Evolutionary conservation across 2,329 filamentous ascomycete species (phyloP), one percentile per base, ranked within the genome.

Genomic region (Talaromyces verruculosus): DNA sequence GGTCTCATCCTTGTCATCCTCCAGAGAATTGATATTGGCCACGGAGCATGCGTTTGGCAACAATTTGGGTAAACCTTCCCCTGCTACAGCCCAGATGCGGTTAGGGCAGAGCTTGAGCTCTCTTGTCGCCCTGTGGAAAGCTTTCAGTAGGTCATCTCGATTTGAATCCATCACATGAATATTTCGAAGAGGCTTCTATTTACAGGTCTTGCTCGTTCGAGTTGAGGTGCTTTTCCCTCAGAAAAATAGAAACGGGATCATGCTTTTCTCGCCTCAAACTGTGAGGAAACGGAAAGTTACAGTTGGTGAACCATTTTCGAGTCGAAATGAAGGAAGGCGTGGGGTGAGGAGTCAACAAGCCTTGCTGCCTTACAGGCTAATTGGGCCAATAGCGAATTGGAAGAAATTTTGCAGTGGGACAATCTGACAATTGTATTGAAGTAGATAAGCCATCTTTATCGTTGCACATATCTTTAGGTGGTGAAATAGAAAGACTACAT

Each of bases 51-150:
- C 6, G 41, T 45, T 6, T 45, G 55, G 57, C 13, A 61, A n/a
- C n/a, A 65, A 11, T 17, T 41, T 60, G 8, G 49, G 63, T 37
- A 67, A 22, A 22, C 33, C 33, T 51, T 62, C 64, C 37, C 49
- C 39, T 4, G 63, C 63, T 22, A 67, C 39, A 7, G 57, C 58
- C 63, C 63, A 67, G 6, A 65, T 25, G 33, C 63, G 63, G 25
- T 65, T 65, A 15, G 63, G 63, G 49, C 57, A 67, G 28, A 67
- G 47, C 1, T 61, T 62, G 28, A 61, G 10, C 10, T 61, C 39
- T 61, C 19, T 22, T 17, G 59, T 61, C 15, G 59, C 22, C 22
- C n/a, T 61, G 7, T 39, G 7, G 39, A 61, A 45, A 25, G 41
- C 59, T 53, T 53, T 30, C 11, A 53, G 22, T 17, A 30, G 47